phyloP scores from a whole-genome alignment of 129 eudicot species.

The Silybum marianum region DNA sequence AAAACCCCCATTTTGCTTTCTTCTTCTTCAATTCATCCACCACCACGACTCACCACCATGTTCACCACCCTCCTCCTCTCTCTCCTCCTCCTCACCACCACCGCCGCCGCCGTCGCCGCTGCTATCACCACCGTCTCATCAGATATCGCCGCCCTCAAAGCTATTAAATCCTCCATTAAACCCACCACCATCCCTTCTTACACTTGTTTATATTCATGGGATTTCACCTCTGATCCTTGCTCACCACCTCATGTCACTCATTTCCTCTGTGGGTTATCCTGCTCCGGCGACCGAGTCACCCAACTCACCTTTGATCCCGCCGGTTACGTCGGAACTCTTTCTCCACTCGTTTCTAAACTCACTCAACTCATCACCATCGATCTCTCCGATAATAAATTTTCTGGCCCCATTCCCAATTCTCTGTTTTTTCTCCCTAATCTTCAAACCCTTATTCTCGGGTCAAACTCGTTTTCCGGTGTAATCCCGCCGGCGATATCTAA shows the following conservation, averaged over 20 bases:
- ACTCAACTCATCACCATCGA: constrained; percentile 65
- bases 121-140: constrained; percentile 32
- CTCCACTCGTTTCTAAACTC: constrained; percentile 74
- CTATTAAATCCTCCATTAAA: constrained; percentile 56
- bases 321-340: constrained; percentile 73
- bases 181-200: constrained; percentile 57
- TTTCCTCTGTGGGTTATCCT: constrained; percentile 71
- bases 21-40: background rate
- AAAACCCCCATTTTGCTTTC: background rate
- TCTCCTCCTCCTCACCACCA: constrained; percentile 12
- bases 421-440: constrained; percentile 59
- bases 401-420: constrained; percentile 64
- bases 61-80: constrained; percentile 16
- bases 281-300: constrained; percentile 61
- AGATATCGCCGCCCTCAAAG: constrained; percentile 57
- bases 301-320: constrained; percentile 85
- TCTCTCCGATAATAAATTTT: constrained; percentile 64
- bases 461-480: constrained; percentile 67
- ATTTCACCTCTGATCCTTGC: constrained; percentile 68
- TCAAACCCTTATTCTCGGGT: constrained; percentile 51
- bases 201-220: constrained; percentile 69
- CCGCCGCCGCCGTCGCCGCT: constrained; percentile 5
- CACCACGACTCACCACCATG: constrained; percentile 26
- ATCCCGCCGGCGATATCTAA: constrained; percentile 53
- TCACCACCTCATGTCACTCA: constrained; percentile 57